Evolutionary conservation across 2,329 filamentous ascomycete genomes (phyloP).

Genomic region (Alternaria hordeiaustralica): DNA sequence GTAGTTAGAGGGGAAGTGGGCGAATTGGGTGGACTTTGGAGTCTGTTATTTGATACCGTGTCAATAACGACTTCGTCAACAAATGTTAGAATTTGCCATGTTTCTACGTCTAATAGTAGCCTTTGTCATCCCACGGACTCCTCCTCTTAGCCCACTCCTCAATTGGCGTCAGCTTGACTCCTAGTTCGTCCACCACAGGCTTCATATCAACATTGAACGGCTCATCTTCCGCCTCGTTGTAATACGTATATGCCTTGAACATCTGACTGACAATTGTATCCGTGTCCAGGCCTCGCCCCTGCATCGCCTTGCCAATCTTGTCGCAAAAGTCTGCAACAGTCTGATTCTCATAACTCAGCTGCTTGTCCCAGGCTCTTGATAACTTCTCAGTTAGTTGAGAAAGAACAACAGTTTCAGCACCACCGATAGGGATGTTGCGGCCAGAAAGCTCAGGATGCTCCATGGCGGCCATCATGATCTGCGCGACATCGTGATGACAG

Average conservation of each 20-base stretch:
- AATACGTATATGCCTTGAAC: conserved; percentile 52
- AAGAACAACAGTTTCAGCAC: conserved; percentile 46
- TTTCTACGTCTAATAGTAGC: conserved; percentile 7
- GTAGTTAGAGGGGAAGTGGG: neutral
- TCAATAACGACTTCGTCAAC: neutral
- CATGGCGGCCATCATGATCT: conserved; percentile 49
- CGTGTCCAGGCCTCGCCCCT: conserved; percentile 44
- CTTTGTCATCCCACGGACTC: conserved; percentile 27
- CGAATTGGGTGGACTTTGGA: neutral
- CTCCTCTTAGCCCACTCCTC: conserved; percentile 47
- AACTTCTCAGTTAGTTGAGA: conserved; percentile 44
- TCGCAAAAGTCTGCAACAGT: conserved; percentile 35
- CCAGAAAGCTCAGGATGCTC: conserved; percentile 43
- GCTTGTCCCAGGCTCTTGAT: conserved; percentile 40
- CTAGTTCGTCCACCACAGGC: conserved; percentile 41
- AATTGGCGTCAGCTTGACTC: conserved; percentile 41
- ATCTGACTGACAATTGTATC: conserved; percentile 48
- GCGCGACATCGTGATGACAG: conserved; percentile 50
- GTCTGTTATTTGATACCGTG: neutral
- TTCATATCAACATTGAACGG: conserved; percentile 51
- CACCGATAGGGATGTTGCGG: conserved; percentile 45
- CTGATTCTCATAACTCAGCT: conserved; percentile 44
- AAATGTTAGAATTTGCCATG: neutral
- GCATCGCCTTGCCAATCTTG: conserved; percentile 42
- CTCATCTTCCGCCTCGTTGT: conserved; percentile 49